Evolutionary conservation across 2,329 filamentous ascomycete species (phyloP).

Genomic region (Scytalidium sp.): DNA sequence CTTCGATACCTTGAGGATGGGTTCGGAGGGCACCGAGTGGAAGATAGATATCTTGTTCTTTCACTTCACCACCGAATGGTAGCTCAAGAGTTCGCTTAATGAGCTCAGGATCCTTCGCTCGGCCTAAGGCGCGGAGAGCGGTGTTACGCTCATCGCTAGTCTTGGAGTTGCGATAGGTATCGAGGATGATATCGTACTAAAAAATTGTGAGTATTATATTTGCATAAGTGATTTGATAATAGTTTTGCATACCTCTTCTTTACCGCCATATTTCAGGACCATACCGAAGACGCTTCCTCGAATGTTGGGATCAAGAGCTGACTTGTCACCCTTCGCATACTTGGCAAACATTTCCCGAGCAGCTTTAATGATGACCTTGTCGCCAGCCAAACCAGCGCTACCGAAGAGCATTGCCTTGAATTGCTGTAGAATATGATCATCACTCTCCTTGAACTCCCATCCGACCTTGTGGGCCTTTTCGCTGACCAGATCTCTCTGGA

Average conservation of each 20-base stretch:
- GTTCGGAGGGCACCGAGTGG: constrained; percentile 76
- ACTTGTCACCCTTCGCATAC: constrained; percentile 74
- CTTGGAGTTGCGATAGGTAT: constrained; percentile 71
- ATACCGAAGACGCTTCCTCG: constrained; percentile 84
- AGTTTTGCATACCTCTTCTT: constrained; percentile 63
- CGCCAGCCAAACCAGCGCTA: constrained; percentile 75
- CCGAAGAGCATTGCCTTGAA: constrained; percentile 93
- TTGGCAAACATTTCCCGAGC: constrained; percentile 89
- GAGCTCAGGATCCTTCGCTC: constrained; percentile 72
- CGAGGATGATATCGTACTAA: constrained; percentile 72
- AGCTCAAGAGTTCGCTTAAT: constrained; percentile 78
- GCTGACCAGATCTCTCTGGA: constrained; percentile 75
- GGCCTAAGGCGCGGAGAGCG: constrained; percentile 78
- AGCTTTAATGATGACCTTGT: constrained; percentile 73
- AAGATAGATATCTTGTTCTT: constrained; percentile 92
- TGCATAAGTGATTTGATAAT: background rate
- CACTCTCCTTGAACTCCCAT: constrained; percentile 80
- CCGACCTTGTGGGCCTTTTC: constrained; percentile 82
- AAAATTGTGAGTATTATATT: constrained; percentile 10
- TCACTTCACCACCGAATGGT: constrained; percentile 76
- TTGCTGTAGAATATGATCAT: constrained; percentile 88
- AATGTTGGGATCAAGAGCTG: constrained; percentile 88
- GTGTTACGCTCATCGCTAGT: constrained; percentile 90
- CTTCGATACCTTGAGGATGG: constrained; percentile 74
- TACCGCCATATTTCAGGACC: constrained; percentile 77